phyloP scores from a whole-genome alignment of 2,329 filamentous ascomycete species.

The Myriosclerotinia scirpicola region DNA sequence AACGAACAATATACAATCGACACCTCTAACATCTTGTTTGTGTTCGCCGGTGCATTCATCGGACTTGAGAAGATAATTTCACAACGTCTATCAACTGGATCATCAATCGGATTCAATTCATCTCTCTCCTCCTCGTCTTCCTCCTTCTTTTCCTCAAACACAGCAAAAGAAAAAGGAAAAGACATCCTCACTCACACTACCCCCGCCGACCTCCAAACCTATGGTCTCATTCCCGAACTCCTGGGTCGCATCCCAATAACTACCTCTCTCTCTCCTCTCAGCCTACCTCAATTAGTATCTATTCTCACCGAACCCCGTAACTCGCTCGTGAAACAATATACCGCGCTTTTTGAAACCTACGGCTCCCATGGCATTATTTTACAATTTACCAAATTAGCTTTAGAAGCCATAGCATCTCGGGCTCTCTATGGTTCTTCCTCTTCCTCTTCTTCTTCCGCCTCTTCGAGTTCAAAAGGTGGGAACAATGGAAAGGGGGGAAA shows the following conservation, averaged over 20 bases:
- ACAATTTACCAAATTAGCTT: slow-evolving; percentile 76
- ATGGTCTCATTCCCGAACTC: slow-evolving; percentile 92
- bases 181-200: slow-evolving; percentile 56
- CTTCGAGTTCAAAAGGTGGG: background rate
- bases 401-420: slow-evolving; percentile 73
- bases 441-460: slow-evolving; percentile 29
- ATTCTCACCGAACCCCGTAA: slow-evolving; percentile 93
- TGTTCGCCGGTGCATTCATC: slow-evolving; percentile 93
- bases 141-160: slow-evolving; percentile 28
- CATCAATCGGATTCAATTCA: slow-evolving; percentile 88
- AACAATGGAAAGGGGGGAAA: background rate
- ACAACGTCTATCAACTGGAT: slow-evolving; percentile 78
- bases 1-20: slow-evolving; percentile 68
- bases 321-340: slow-evolving; percentile 84
- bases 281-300: slow-evolving; percentile 67
- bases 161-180: slow-evolving; percentile 45
- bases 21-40: slow-evolving; percentile 95
- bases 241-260: slow-evolving; percentile 93
- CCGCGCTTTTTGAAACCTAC: slow-evolving; percentile 76
- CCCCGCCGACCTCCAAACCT: slow-evolving; percentile 75
- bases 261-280: slow-evolving; percentile 78
- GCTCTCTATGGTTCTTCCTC: slow-evolving; percentile 46
- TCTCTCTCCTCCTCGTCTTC: slow-evolving; percentile 57
- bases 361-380: slow-evolving; percentile 69
- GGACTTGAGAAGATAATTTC: slow-evolving; percentile 86